Conservation (phyloP, 805 yeast genomes). For the Saccharomycopsis synnaedendra region DNA sequence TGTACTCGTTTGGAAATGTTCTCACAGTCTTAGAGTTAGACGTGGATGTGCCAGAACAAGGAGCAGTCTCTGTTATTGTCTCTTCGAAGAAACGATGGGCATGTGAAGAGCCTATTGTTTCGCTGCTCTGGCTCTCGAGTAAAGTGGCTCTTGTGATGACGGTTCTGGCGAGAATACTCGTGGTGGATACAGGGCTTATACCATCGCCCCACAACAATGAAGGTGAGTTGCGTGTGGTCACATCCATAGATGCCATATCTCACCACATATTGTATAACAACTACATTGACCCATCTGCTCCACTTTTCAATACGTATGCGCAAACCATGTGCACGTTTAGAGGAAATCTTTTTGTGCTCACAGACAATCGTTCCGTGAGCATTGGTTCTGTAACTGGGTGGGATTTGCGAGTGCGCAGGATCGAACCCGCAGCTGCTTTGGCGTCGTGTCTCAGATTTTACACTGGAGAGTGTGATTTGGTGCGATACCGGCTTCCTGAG, state of each 20-base stretch:
- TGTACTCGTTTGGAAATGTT: constrained; percentile 58
- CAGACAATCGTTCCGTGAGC: constrained; percentile 34
- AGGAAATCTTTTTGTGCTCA: constrained; percentile 40
- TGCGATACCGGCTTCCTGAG: constrained; percentile 46
- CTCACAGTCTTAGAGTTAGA: constrained; percentile 45
- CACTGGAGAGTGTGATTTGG: constrained; percentile 34
- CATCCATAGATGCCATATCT: constrained; percentile 10
- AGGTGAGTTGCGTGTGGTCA: constrained; percentile 21
- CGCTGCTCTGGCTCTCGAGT: constrained; percentile 45
- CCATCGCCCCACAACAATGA: constrained; percentile 26
- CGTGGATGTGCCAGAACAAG: constrained; percentile 7
- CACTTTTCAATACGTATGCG: constrained; percentile 21
- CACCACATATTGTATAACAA: constrained; percentile 5
- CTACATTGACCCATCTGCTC: constrained; percentile 10
- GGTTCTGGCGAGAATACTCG: constrained; percentile 31
- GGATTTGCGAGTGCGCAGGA: constrained; percentile 49
- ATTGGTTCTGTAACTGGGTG: constrained; percentile 55
- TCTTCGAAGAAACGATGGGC: constrained; percentile 31
- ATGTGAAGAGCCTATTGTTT: constrained; percentile 38
- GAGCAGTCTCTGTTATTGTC: constrained; percentile 21
- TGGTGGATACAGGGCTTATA: constrained; percentile 31
- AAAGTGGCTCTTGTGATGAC: constrained; percentile 32
- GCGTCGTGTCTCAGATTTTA: constrained; percentile 29
- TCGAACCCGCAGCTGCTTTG: constrained; percentile 32
- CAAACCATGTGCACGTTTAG: constrained; percentile 29